Evolutionary conservation across 2,329 filamentous ascomycete species (phyloP).

Genomic region (Cucurbitaria berberidis): DNA sequence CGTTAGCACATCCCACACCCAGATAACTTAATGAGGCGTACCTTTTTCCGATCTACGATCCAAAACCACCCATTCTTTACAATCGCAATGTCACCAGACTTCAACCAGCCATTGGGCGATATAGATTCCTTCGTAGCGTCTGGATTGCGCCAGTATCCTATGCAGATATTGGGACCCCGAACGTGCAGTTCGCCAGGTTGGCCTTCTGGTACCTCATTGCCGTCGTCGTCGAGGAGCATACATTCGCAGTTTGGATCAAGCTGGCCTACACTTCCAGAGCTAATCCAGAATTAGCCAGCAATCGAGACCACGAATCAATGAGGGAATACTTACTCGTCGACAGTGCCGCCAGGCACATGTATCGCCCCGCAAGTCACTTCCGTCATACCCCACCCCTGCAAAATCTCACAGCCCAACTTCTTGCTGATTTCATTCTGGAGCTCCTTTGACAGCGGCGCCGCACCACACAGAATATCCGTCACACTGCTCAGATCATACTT

Average conservation of each 20-base stretch:
- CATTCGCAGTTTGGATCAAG: slow-evolving; percentile 50
- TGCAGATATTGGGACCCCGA: slow-evolving; percentile 49
- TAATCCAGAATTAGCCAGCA: slow-evolving; percentile 8
- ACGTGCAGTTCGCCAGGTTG: slow-evolving; percentile 50
- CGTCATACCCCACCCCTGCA: slow-evolving; percentile 53
- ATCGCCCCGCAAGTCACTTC: slow-evolving; percentile 52
- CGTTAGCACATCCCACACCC: not conserved
- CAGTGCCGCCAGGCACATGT: slow-evolving; percentile 42
- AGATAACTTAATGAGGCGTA: not conserved
- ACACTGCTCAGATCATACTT: slow-evolving; percentile 51
- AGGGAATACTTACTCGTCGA: slow-evolving; percentile 37
- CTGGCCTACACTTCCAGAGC: slow-evolving; percentile 49
- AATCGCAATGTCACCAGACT: slow-evolving; percentile 45
- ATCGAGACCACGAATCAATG: not conserved
- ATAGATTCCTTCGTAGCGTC: slow-evolving; percentile 48
- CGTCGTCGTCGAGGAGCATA: slow-evolving; percentile 52
- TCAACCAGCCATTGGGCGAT: slow-evolving; percentile 49
- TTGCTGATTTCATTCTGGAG: slow-evolving; percentile 49
- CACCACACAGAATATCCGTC: slow-evolving; percentile 50
- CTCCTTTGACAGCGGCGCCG: slow-evolving; percentile 52
- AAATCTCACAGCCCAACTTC: slow-evolving; percentile 44
- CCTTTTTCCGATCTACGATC: slow-evolving; percentile 49
- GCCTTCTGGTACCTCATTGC: slow-evolving; percentile 48
- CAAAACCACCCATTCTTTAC: slow-evolving; percentile 44
- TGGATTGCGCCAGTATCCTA: slow-evolving; percentile 52